Evolutionary conservation across 768 basidiomycete genomes (phyloP), one percentile per base, ranked within the genome.

Genomic region (Tylopilus sp.): DNA sequence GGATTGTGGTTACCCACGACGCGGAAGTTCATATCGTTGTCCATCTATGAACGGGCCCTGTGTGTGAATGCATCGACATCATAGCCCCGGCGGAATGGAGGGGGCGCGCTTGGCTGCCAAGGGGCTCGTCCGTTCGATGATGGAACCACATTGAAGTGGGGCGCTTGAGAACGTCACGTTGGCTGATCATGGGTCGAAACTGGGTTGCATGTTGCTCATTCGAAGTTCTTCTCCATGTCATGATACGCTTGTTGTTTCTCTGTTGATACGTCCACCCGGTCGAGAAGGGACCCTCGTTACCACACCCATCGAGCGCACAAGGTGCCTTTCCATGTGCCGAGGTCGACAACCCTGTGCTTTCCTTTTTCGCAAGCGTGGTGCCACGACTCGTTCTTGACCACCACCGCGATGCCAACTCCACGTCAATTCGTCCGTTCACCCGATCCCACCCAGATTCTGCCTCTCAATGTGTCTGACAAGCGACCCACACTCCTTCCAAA

Each of bases 1-100:
- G 15, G 26, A 4, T 31, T 33, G 7, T 23, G 33, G 47, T 63
- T 50, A 55, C 63, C 61, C 62, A 66, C 63, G 63, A 39, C 39
- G 23, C 25, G n/a, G n/a, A n/a, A n/a, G 31, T 30, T 52, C 60
- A 55, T 63, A 64, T 63, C 62, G 41, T 31, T 9, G 20, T 12
- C 40, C 57, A 63, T 63, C 55, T 57, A 62, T 65, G 53, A 59
- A n/a, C n/a, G 56, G 43, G 47, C 22, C 45, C 36, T 60, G 63
- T 50, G 55, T 48, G 45, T 25, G n/a, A n/a, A n/a, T n/a, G n/a
- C n/a, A n/a, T n/a, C n/a, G n/a, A 2, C 7, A 31, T 20, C 21
- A 15, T 41, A 5, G 3, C 50, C 20, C 28, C 7, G 33, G 13
- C 23, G 18, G 13, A 36, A 17, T 12, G 28, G 28, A 28, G 3